Evolutionary conservation across 2,329 filamentous ascomycete genomes (phyloP), one percentile per base, ranked within the genome.

Genomic region (Cladosporium velox): DNA sequence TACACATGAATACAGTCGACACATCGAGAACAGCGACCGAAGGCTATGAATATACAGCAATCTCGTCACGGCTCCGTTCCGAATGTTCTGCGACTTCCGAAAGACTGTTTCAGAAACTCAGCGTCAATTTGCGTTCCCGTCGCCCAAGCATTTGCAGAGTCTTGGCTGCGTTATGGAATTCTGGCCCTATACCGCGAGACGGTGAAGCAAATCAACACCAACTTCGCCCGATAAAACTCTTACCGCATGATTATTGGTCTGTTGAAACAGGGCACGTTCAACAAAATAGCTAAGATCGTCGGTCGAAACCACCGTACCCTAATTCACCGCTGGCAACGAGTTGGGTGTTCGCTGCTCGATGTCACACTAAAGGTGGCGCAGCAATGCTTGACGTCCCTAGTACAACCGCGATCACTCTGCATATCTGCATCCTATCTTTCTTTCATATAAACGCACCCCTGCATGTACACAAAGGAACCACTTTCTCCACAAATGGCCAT

Each of bases 351-450:
- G 34, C n/a, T 26, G 55, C n/a, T 15, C 24, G n/a, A 6, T 21
- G 55, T 58, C 11, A 58, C 55, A 58, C 55, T 58, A 58, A 58
- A 24, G 11, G 55, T 58, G 55, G 55, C 55, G 55, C 55, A 58
- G 55, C 32, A 58, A 38, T 58, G 55, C 55, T 58, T 58, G 55
- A 21, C 32, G 32, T 24, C 32, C 7, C 21, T 58, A 58, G 55
- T 11, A n/a, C 32, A 14, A 58, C 55, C 32, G 11, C 34, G 34
- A 58, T 28, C 34, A 41, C 32, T 34, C 55, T 58, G 34, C 55
- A 58, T 14, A 15, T 24, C 55, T 35, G 34, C 32, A 58, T 24
- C 55, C 32, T 41, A 34, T 24, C 55, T 35, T 35, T 18, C 21
- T 18, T 24, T 34, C 32, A 58, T 58, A 58, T 41, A 58, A 38